Percentiles rank a stretch among this genome's conserved stretches.
phyloP scores from a whole-genome alignment of 1,139 yeast species.

The Candida buenavistaensis region DNA sequence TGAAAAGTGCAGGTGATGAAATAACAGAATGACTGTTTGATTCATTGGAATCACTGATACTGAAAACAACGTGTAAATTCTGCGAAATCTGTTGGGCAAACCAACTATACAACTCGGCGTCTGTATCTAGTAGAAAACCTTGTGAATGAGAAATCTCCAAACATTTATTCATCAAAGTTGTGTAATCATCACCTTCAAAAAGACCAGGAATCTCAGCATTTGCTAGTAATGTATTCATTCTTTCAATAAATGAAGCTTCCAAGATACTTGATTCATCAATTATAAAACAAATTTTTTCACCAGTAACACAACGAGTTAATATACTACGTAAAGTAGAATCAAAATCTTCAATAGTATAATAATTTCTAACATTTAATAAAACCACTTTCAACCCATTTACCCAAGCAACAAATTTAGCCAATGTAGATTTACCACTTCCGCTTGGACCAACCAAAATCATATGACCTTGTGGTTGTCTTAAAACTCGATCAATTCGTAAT shows the following conservation, averaged over 20 bases:
- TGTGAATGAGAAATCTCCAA: constrained; percentile 57
- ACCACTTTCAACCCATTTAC: constrained; percentile 70
- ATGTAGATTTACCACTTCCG: constrained; percentile 78
- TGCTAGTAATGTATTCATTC: constrained; percentile 90
- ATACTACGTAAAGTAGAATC: constrained; percentile 61
- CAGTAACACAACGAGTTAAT: constrained; percentile 47
- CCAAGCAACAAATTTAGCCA: constrained; percentile 88
- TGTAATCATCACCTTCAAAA: constrained; percentile 74
- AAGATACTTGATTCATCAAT: constrained; percentile 79
- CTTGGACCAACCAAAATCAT: constrained; percentile 84
- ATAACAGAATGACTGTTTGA: constrained; percentile 42
- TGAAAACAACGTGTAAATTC: constrained; percentile 82
- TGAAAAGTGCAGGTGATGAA: constrained; percentile 87
- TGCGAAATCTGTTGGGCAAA: constrained; percentile 65
- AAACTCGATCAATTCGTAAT: constrained; percentile 76
- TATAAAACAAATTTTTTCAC: constrained; percentile 69
- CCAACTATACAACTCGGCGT: constrained; percentile 78
- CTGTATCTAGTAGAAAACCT: constrained; percentile 64
- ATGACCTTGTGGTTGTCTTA: constrained; percentile 89
- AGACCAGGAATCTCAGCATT: constrained; percentile 92
- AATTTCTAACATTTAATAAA: constrained; percentile 58
- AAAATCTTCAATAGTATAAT: constrained; percentile 62
- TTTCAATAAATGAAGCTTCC: constrained; percentile 79
- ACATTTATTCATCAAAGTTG: constrained; percentile 55
- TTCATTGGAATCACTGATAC: constrained; percentile 58